Percentiles rank a stretch among this genome's conserved stretches.
phyloP scores from a whole-genome alignment of 371 early-diverging fungal species.

The Saksenaea oblongispora region DNA sequence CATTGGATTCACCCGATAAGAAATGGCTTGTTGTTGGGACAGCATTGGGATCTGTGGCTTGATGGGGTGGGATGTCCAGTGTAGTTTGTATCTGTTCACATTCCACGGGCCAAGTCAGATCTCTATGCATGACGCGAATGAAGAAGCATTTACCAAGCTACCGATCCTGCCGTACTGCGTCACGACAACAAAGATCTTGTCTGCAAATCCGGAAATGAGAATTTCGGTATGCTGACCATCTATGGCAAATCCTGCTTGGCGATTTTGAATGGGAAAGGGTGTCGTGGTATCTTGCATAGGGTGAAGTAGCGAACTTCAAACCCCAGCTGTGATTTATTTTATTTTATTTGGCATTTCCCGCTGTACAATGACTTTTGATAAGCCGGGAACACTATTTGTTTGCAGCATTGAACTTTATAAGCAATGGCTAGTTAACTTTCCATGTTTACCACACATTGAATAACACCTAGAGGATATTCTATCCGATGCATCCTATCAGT shows the following conservation, averaged over 20 bases:
- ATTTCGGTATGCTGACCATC: conserved; percentile 67
- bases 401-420: too few relatives aligned
- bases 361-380: too few relatives aligned
- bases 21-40: conserved; percentile 53
- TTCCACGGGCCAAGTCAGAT: too few relatives aligned
- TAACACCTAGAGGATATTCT: too few relatives aligned
- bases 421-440: too few relatives aligned
- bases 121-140: background rate
- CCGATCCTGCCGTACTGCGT: conserved; percentile 68
- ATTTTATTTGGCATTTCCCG: too few relatives aligned
- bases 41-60: conserved; percentile 44
- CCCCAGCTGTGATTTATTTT: too few relatives aligned
- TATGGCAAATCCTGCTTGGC: conserved; percentile 55
- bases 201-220: conserved; percentile 58
- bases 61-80: conserved; percentile 44
- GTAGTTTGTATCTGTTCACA: conserved; percentile 52
- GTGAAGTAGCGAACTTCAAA: too few relatives aligned
- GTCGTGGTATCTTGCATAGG: background rate
- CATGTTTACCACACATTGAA: too few relatives aligned
- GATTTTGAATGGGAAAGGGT: conserved; percentile 56
- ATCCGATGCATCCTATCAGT: too few relatives aligned
- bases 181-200: conserved; percentile 67
- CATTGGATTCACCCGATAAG: conserved; percentile 53
- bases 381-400: too few relatives aligned
- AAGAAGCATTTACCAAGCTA: conserved; percentile 48